phyloP scores from a whole-genome alignment of 2,329 filamentous ascomycete genomes.

The Cladosporium cucumerinum region DNA sequence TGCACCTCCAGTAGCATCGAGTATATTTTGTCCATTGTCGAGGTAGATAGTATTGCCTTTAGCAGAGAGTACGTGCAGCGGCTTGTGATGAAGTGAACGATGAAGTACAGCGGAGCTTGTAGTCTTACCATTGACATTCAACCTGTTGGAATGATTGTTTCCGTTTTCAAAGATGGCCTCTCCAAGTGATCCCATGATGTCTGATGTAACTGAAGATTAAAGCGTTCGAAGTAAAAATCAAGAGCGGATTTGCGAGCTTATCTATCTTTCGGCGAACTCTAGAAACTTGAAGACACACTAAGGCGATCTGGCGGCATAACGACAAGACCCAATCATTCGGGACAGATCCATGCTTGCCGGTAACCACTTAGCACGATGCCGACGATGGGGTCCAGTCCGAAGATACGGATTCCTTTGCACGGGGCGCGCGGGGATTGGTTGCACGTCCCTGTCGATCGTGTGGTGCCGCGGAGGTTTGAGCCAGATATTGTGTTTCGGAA shows the following conservation, averaged over 20 bases:
- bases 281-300: constrained; percentile 10
- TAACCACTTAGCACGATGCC: neutral
- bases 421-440: constrained; percentile 1
- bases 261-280: neutral
- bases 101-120: constrained; percentile 48
- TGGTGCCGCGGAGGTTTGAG: constrained; percentile 5
- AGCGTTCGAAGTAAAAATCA: neutral
- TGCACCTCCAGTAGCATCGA: constrained; percentile 72
- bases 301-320: neutral
- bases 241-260: neutral
- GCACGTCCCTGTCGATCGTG: constrained; percentile 2
- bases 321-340: neutral
- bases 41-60: constrained; percentile 53
- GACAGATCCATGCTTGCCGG: neutral
- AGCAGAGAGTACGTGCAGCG: constrained; percentile 48
- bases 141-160: neutral
- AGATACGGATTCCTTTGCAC: neutral
- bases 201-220: neutral
- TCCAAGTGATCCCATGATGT: constrained; percentile 9
- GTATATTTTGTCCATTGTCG: constrained; percentile 56
- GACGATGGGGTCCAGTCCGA: neutral
- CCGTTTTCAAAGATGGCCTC: neutral
- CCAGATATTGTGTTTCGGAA: constrained; percentile 8
- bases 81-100: constrained; percentile 46
- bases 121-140: neutral